These are phyloP conservation scores for Rhynchospora breviuscula DNA, from an alignment of 176 grass and related monocot genomes.

Conservation along the genomic window DNA sequence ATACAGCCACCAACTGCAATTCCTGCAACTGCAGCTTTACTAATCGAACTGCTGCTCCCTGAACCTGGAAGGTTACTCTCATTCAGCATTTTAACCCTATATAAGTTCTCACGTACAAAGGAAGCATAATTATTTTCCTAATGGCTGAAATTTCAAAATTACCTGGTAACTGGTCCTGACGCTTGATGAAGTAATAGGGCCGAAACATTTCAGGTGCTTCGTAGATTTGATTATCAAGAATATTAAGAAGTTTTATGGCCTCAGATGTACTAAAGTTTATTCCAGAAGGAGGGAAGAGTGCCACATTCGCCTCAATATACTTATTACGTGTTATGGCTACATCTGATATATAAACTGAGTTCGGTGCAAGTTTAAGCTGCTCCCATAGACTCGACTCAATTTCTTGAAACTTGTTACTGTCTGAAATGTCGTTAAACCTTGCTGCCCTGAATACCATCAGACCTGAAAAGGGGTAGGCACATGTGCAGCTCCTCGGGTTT, in stretches of 20 bases:
- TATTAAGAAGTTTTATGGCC: conserved; percentile 29
- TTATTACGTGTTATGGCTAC: conserved; percentile 33
- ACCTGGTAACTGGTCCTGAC: conserved; percentile 42
- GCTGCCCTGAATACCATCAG: conserved; percentile 48
- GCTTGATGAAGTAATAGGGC: conserved; percentile 61
- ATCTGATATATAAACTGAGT: conserved; percentile 53
- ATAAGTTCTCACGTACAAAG: background rate
- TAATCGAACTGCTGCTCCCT: conserved; percentile 33
- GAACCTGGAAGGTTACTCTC: conserved; percentile 27
- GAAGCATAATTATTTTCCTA: background rate
- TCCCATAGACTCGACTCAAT: conserved; percentile 46
- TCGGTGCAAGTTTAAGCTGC: conserved; percentile 23
- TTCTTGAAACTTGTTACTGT: conserved; percentile 31
- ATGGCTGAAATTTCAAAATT: conserved; percentile 1
- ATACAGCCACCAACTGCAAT: conserved; percentile 52
- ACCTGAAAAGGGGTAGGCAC: conserved; percentile 54
- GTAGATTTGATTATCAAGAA: conserved; percentile 49
- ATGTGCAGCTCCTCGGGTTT: conserved; percentile 53
- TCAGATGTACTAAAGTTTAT: conserved; percentile 42
- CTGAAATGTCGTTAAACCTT: conserved; percentile 37
- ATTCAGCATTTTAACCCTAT: background rate
- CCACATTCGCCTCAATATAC: conserved; percentile 46
- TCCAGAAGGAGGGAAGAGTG: conserved; percentile 48
- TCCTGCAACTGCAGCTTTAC: conserved; percentile 46
- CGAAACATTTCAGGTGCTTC: conserved; percentile 43